Evolutionary conservation across 2,329 filamentous ascomycete genomes (phyloP), one percentile per base, ranked within the genome.

Genomic region (Pseudophaeomoniella oleicola): DNA sequence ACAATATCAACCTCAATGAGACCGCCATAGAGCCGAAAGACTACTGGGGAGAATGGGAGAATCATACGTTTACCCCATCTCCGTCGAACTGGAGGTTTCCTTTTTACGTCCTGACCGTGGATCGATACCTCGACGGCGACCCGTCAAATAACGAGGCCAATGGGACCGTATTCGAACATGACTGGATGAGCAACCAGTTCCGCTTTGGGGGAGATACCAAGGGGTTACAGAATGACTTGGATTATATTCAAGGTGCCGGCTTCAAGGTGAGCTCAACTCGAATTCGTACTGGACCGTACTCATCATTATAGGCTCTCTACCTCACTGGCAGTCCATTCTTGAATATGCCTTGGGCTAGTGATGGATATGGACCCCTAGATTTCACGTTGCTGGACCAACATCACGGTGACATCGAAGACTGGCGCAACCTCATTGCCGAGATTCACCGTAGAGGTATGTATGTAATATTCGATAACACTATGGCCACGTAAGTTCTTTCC

Each of bases 391-490:
- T 72, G 14, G 69, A 72, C 43, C 56, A 58, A 19, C 69, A 72
- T 42, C 64, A 67, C 39, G 69, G 69, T 29, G 60, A 58, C 32
- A 63, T 72, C 37, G 48, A 59, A 13, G 52, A 59, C 33, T 71
- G 66, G 65, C 59, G 66, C 36, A 49, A 50, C n/a, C 55, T 60
- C 5, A 62, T 72, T 37, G 50, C 59, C 27, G 64, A 63, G 31
- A 66, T 72, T n/a, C 69, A 72, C 44, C 41, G 46, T 4, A 56
- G 61, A 15, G 62, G 57, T 38, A 71, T 72, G 67, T 70, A 69
- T 47, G 65, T 71, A 19, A 53, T 72, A 19, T 44, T 72, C 33
- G 69, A 72, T 46, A 70, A 71, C 46, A 72, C 69, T 4, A 62
- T 72, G 49, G 58, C 62, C 11, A 72, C 67, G 52, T 56, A 43